phyloP scores from a whole-genome alignment of 2,329 filamentous ascomycete species.

The Fusarium paranaense region DNA sequence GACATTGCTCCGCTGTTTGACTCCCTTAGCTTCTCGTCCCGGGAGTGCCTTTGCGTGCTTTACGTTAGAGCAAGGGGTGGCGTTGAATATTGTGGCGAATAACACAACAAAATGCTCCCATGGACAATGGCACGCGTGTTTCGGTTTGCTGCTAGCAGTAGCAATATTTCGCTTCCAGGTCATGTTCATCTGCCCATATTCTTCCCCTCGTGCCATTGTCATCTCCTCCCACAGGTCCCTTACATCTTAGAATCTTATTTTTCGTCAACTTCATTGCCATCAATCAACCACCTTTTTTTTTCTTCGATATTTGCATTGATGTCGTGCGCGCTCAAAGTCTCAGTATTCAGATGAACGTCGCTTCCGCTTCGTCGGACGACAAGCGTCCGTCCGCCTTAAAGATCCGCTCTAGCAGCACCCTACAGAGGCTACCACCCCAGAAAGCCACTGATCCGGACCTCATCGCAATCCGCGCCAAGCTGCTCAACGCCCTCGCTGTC shows the following conservation, averaged over 20 bases:
- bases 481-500: slow-evolving; percentile 23
- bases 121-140: slow-evolving; percentile 7
- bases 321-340: slow-evolving; percentile 1
- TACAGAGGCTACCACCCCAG: slow-evolving; percentile 17
- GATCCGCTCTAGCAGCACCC: slow-evolving; percentile 10
- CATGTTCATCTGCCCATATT: slow-evolving; percentile 33
- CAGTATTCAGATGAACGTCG: background rate
- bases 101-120: slow-evolving; percentile 4
- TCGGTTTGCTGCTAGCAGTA: background rate
- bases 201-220: slow-evolving; percentile 26
- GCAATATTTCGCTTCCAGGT: slow-evolving; percentile 22
- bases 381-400: slow-evolving; percentile 33
- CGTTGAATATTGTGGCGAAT: slow-evolving; percentile 27
- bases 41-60: background rate
- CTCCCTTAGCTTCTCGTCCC: background rate
- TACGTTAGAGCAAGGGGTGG: slow-evolving; percentile 5
- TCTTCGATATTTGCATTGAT: slow-evolving; percentile 26
- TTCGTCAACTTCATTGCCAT: background rate
- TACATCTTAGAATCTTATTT: slow-evolving; percentile 13
- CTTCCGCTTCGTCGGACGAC: slow-evolving; percentile 6
- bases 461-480: slow-evolving; percentile 20
- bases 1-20: background rate
- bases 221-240: slow-evolving; percentile 9
- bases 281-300: background rate
- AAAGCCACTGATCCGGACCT: slow-evolving; percentile 34